A percentile compares a stretch with the other conserved stretches of the same genome.
Conservation (phyloP, 345 rosid species). For the Anacardium occidentale region DNA sequence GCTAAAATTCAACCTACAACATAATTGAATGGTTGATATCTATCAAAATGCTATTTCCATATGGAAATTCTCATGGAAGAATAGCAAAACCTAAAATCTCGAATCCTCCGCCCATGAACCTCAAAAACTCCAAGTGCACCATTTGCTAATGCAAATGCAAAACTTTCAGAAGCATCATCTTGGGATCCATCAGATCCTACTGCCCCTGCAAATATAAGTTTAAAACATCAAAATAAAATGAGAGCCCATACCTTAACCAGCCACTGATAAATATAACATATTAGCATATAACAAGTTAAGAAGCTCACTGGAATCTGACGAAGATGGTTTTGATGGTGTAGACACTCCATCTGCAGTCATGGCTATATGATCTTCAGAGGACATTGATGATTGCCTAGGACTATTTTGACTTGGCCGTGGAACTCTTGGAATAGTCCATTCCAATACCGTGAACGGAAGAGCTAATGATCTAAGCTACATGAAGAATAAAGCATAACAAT, state of each 20-base stretch:
- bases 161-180: conserved; percentile 84
- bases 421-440: conserved; percentile 98
- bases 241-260: conserved; percentile 10
- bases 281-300: conserved; percentile 21
- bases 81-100: conserved; percentile 74
- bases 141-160: conserved; percentile 93
- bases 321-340: conserved; percentile 43
- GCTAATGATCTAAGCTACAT: conserved; percentile 99
- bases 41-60: conserved; percentile 3
- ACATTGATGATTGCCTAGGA: conserved; percentile 47
- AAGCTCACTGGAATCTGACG: conserved; percentile 70
- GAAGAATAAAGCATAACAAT: conserved; percentile 44
- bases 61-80: neutral
- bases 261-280: conserved; percentile 9
- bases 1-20: neutral
- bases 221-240: conserved; percentile 8
- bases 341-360: conserved; percentile 47
- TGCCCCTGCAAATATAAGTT: conserved; percentile 42
- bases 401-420: conserved; percentile 69
- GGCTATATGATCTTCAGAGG: conserved; percentile 35
- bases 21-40: neutral
- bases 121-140: conserved; percentile 99
- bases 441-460: conserved; percentile 98
- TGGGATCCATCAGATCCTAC: conserved; percentile 54
- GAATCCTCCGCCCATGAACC: conserved; percentile 92